phyloP scores from a whole-genome alignment of 2,329 filamentous ascomycete genomes.

The Neodidymelliopsis sp. region DNA sequence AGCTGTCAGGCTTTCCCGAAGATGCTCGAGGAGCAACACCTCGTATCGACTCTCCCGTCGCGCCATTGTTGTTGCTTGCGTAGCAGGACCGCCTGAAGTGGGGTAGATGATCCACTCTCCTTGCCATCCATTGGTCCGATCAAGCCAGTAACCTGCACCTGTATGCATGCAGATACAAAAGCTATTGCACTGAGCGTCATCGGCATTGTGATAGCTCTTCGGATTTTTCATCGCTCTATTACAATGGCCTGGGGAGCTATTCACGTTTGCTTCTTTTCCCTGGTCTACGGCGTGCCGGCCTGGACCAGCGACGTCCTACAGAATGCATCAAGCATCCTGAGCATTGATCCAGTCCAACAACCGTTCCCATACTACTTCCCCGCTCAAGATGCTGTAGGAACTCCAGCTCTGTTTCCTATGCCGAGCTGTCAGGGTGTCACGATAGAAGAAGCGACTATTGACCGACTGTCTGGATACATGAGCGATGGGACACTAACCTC shows the following conservation, averaged over 20 bases:
- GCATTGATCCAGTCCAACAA: slow-evolving; percentile 29
- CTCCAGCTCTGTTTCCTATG: slow-evolving; percentile 66
- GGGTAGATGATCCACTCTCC: slow-evolving; percentile 9
- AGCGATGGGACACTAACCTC: slow-evolving; percentile 49
- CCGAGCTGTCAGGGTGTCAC: slow-evolving; percentile 64
- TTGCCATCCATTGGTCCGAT: not conserved
- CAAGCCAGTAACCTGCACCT: slow-evolving; percentile 1
- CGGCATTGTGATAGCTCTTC: too few species aligned
- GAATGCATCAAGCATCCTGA: slow-evolving; percentile 23
- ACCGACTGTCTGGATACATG: slow-evolving; percentile 69
- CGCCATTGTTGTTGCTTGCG: not conserved
- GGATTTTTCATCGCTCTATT: too few species aligned
- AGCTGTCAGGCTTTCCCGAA: not conserved
- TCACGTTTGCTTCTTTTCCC: too few species aligned
- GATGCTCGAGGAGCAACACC: not conserved
- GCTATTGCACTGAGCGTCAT: slow-evolving; percentile 1
- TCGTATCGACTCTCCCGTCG: not conserved
- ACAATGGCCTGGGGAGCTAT: too few species aligned
- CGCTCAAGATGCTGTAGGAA: slow-evolving; percentile 32
- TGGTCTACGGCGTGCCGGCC: too few species aligned
- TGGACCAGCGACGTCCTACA: slow-evolving; percentile 11
- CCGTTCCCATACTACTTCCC: slow-evolving; percentile 50
- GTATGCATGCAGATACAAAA: slow-evolving; percentile 14
- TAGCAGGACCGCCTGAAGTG: slow-evolving; percentile 4
- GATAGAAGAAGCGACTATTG: slow-evolving; percentile 74